A percentile compares a stretch with the other conserved stretches of the same genome.
phyloP scores from a whole-genome alignment of 495 filamentous ascomycete genomes.

The Penicillium waksmanii region DNA sequence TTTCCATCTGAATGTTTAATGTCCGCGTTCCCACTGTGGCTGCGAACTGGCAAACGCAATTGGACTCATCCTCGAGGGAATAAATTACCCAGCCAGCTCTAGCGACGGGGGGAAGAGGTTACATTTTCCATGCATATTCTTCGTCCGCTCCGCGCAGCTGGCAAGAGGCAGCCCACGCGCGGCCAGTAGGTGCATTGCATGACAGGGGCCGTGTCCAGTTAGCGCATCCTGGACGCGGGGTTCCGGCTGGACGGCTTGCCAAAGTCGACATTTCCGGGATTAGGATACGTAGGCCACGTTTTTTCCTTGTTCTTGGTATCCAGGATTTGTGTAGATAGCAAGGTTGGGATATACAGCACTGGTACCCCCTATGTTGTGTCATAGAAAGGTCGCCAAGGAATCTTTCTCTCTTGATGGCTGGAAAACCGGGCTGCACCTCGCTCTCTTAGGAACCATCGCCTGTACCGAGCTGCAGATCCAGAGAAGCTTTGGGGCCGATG shows the following conservation, averaged over 20 bases:
- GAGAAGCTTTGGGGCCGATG: conserved; percentile 19
- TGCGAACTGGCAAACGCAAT: conserved; percentile 5
- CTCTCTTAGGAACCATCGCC: conserved; percentile 14
- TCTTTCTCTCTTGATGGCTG: background rate
- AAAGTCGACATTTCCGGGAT: background rate
- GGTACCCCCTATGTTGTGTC: background rate
- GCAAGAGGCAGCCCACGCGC: conserved; percentile 6
- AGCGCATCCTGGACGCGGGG: conserved; percentile 23
- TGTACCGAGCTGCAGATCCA: conserved; percentile 6
- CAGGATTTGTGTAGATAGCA: too few species aligned
- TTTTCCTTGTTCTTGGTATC: too few species aligned
- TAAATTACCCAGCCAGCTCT: too few species aligned
- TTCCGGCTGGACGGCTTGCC: conserved; percentile 5
- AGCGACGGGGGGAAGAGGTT: conserved; percentile 19
- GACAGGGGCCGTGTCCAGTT: conserved; percentile 20
- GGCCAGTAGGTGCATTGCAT: conserved; percentile 13
- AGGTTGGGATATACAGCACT: background rate
- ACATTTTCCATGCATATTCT: conserved; percentile 54
- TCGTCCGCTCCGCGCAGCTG: conserved; percentile 37
- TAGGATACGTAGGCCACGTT: background rate
- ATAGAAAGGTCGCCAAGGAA: background rate
- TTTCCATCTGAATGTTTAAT: conserved; percentile 9
- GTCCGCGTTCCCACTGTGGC: conserved; percentile 9
- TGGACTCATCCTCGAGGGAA: background rate
- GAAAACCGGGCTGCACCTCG: conserved; percentile 11